Base-by-base conservation (phyloP, 2,329 filamentous ascomycete species). In the Westerdykella aurantiaca region DNA sequence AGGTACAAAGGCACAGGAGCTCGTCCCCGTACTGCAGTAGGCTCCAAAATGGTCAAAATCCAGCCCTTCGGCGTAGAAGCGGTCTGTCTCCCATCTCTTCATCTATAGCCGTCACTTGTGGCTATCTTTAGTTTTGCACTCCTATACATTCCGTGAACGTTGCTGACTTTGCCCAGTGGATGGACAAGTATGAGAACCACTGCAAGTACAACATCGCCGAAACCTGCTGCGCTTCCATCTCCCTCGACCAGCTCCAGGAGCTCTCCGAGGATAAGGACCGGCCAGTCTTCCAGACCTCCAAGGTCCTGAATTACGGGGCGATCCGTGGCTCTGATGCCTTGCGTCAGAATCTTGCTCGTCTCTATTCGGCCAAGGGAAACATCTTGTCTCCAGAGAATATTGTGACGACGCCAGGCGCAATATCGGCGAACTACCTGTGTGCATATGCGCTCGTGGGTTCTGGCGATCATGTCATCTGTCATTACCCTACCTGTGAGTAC, bases 401-500 rank as follows among this genome's bases (percentile, higher is more conserved):
- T 34, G 67, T 94, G 42, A 82, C 91, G 46, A 88, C 86, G 0
- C 80, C 84, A 23, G 89, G 89, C 9, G 88, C 87, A 12, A 94
- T 94, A 40, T 76, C 80, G 5, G 88, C 88, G n/a, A 95, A 95
- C 60, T 87, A 88, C 55, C 69, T 93, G n/a, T 70, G 82, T 2
- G 76, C 93, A 6, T 90, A 90, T 63, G 74, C 83, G 1, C 72
- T 93, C 6, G 62, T 93, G 2, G 79, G 80, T 0, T 79, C 81
- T 0, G 85, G 82, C 1, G 87, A 95, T 60, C 88, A 95, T 73
- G 85, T 91, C 38, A 78, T 95, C 46, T 93, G 86, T 58, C 85
- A 93, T 45, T 87, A 89, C 61, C 88, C 89, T 11, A 91, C 87
- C 1, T 94, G 93, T 54, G 39, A 17, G 41, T 33, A 23, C 3